Base-by-base conservation (phyloP, 352 stramenopile genomes). In the Phytophthora brassicae region DNA sequence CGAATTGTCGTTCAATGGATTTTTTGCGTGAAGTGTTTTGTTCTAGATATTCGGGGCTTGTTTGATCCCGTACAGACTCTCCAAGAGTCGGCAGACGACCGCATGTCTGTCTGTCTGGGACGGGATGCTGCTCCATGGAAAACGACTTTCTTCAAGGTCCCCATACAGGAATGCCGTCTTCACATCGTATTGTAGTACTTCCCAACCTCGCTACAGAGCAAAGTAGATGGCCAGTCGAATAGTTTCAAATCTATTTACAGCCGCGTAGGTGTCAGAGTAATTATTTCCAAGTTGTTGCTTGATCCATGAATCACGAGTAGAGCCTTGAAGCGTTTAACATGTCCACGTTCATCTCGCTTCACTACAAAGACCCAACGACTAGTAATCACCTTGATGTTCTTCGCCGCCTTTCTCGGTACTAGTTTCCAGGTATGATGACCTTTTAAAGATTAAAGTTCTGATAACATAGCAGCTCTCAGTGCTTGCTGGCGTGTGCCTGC, bases 201-300 rank as follows among this genome's bases (percentile, higher is more conserved):
- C 39, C 39, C 52, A 60, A 11, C 41, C 28, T 8, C 28, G 14
- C 41, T 59, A 13, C 38, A 43, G 7, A 16, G 35, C 26, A 29
- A 48, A 58, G 36, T 49, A 59, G 6, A 65, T 54, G 13, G 55
- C 55, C 0, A 39, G 33, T 8, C 49, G 33, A 4, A 70, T 61
- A 0, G 42, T 61, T 19, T 60, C 62, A 17, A 70, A 70, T 0
- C 62, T 17, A 6, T 63, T 63, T 11, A 68, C 52, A 16, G 59
- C 59, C 16, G 65, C 39, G 8, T 50, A 72, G 3, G 59, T 72
- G 7, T 65, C 46, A 1, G 3, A 33, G 45, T 68, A 72, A 41
- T 64, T 54, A 9, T 64, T 24, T 12, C 57, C 64, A 36, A 46
- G 48, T 20, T 56, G 6, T 38, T 68, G 64, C 17, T 65, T 24